Conservation (phyloP, 2,329 filamentous ascomycete species). For the Knufia petricola region DNA sequence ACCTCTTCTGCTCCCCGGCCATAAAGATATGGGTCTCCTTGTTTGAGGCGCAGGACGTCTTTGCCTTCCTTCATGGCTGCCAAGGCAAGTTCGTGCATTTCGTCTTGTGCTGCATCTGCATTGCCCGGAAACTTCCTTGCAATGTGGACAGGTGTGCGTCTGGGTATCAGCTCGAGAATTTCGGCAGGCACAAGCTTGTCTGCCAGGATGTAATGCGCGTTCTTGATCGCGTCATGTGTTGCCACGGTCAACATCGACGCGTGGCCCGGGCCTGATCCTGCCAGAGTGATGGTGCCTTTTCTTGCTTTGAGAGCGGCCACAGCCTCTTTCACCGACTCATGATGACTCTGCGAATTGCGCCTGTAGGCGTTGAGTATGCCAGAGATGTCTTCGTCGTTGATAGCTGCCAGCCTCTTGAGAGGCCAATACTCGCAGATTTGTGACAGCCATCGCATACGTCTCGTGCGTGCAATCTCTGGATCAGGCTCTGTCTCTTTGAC, state of each 20-base stretch:
- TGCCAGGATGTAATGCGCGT: conserved; percentile 40
- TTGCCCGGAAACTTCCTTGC: conserved; percentile 71
- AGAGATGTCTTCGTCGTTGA: conserved; percentile 72
- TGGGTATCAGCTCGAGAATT: conserved; percentile 81
- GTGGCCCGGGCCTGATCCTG: conserved; percentile 85
- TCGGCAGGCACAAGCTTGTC: conserved; percentile 57
- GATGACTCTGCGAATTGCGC: conserved; percentile 23
- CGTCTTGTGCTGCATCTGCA: conserved; percentile 1
- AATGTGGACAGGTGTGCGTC: conserved; percentile 79
- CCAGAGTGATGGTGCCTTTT: conserved; percentile 68
- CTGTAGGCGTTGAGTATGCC: conserved; percentile 64
- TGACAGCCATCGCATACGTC: conserved; percentile 82
- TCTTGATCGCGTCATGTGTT: conserved; percentile 39
- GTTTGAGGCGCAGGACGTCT: conserved; percentile 39
- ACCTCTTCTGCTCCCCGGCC: conserved; percentile 91
- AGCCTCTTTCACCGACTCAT: neutral
- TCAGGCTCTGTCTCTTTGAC: conserved; percentile 57
- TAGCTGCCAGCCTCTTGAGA: conserved; percentile 65
- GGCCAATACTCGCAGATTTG: conserved; percentile 99
- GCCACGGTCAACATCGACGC: conserved; percentile 76
- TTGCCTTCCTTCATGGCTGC: neutral
- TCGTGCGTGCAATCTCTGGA: conserved; percentile 60
- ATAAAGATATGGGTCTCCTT: conserved; percentile 94
- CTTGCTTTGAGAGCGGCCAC: conserved; percentile 19
- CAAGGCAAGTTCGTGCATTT: conserved; percentile 39